Conservation (phyloP, 768 basidiomycete genomes). For the Rhizopogon vulgaris region DNA sequence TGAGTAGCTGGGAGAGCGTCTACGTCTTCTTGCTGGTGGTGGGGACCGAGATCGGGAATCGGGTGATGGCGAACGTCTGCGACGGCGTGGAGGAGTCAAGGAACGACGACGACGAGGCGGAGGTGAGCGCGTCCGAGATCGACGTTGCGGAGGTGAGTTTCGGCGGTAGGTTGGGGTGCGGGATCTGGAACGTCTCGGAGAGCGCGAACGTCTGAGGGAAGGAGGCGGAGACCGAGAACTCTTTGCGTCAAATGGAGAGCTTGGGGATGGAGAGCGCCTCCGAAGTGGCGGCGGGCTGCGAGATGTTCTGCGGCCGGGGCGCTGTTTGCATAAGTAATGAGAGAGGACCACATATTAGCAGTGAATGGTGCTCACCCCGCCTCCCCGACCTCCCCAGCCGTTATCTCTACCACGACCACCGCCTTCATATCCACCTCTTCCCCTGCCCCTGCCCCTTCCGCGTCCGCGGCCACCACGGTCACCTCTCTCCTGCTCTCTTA, state of each 20-base stretch:
- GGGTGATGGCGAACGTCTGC: slow-evolving; percentile 27
- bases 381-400: slow-evolving; percentile 66
- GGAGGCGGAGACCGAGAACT: slow-evolving; percentile 21
- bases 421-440: slow-evolving; percentile 43
- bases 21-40: slow-evolving; percentile 31
- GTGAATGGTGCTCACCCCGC: slow-evolving; percentile 31
- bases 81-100: slow-evolving; percentile 34
- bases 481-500: slow-evolving; percentile 55
- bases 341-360: background rate
- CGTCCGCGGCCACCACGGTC: slow-evolving; percentile 45
- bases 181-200: slow-evolving; percentile 16
- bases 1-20: slow-evolving; percentile 42
- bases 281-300: slow-evolving; percentile 14
- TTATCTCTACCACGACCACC: slow-evolving; percentile 45
- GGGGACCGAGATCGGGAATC: slow-evolving; percentile 20
- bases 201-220: slow-evolving; percentile 17
- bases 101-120: slow-evolving; percentile 31
- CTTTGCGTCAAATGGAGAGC: slow-evolving; percentile 7
- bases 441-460: slow-evolving; percentile 54
- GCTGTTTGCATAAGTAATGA: slow-evolving; percentile 21
- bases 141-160: slow-evolving; percentile 32
- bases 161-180: slow-evolving; percentile 20
- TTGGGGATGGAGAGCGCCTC: slow-evolving; percentile 9
- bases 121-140: slow-evolving; percentile 38
- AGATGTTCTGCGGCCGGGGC: slow-evolving; percentile 40